Evolutionary conservation across 75 land plant genomes (phyloP).

Genomic region (Adiantum capillusveneris): DNA sequence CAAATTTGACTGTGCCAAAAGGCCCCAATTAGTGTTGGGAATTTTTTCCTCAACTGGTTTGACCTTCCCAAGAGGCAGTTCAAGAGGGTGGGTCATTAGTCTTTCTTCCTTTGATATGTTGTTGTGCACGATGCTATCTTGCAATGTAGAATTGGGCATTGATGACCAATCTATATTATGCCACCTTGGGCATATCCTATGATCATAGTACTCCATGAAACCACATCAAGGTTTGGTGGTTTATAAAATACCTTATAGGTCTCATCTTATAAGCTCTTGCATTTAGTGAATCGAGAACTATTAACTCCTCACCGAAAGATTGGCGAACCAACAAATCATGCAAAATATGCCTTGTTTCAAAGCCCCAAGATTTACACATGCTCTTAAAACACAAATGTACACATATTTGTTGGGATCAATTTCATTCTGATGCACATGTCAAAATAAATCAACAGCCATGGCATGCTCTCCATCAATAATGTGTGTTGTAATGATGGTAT

Average conservation of each 20-base stretch:
- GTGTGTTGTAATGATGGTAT: not conserved
- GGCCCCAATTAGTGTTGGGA: no score
- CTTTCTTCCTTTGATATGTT: no score
- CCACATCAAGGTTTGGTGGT: constrained; percentile 10
- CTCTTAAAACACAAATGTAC: constrained; percentile 2
- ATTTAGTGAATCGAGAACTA: constrained; percentile 5
- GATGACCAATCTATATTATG: no score
- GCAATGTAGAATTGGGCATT: no score
- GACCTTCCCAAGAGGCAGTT: no score
- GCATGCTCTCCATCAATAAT: not conserved
- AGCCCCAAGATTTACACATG: constrained; percentile 6
- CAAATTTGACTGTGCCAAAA: no score
- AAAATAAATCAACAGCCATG: not conserved
- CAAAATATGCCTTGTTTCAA: constrained; percentile 6
- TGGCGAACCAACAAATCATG: not conserved
- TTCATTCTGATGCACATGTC: not conserved
- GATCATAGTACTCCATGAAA: constrained; percentile 28
- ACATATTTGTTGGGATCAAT: not conserved
- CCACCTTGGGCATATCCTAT: constrained; percentile 19
- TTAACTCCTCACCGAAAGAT: not conserved
- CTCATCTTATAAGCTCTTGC: constrained; percentile 10
- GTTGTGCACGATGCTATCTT: no score
- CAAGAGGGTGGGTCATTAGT: no score
- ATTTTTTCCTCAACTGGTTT: no score
- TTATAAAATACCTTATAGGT: constrained; percentile 11